Conservation (phyloP, 768 basidiomycete genomes). For the Inosperma sp. region DNA sequence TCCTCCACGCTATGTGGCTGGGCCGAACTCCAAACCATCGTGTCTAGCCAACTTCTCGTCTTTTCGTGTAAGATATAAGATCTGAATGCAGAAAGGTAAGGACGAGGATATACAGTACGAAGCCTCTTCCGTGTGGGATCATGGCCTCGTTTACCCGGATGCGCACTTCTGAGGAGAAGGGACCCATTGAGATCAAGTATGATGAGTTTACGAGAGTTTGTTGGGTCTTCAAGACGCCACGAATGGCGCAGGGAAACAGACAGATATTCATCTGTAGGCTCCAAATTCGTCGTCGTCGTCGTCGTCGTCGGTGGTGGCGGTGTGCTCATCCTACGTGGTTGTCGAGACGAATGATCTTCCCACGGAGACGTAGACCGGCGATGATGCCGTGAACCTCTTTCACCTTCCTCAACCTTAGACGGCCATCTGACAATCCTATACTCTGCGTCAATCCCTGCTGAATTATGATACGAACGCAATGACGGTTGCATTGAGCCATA, state of each 20-base stretch:
- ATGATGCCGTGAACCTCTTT: no score
- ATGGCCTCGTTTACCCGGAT: slow-evolving; percentile 15
- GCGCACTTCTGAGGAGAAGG: slow-evolving; percentile 56
- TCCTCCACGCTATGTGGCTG: slow-evolving; percentile 73
- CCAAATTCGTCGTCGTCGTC: slow-evolving; percentile 8
- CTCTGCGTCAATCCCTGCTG: no score
- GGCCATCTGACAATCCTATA: no score
- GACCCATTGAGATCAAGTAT: slow-evolving; percentile 77
- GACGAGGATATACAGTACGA: slow-evolving; percentile 50
- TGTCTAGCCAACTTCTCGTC: slow-evolving; percentile 67
- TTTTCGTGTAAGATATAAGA: slow-evolving; percentile 58
- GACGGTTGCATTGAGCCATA: no score
- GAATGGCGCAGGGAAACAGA: slow-evolving; percentile 28
- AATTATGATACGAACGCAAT: no score
- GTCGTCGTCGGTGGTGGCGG: background rate
- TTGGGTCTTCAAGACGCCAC: slow-evolving; percentile 20
- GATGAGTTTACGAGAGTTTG: slow-evolving; percentile 53
- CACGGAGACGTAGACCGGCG: no score
- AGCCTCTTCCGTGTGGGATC: slow-evolving; percentile 25
- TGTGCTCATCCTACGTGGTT: background rate
- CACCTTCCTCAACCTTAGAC: no score
- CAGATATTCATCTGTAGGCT: slow-evolving; percentile 33
- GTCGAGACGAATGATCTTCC: background rate
- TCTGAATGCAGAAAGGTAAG: slow-evolving; percentile 59
- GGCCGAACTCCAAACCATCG: slow-evolving; percentile 88